Evolutionary conservation across 208 protist species (phyloP).

Genomic region (Acanthamoeba castellanii): DNA sequence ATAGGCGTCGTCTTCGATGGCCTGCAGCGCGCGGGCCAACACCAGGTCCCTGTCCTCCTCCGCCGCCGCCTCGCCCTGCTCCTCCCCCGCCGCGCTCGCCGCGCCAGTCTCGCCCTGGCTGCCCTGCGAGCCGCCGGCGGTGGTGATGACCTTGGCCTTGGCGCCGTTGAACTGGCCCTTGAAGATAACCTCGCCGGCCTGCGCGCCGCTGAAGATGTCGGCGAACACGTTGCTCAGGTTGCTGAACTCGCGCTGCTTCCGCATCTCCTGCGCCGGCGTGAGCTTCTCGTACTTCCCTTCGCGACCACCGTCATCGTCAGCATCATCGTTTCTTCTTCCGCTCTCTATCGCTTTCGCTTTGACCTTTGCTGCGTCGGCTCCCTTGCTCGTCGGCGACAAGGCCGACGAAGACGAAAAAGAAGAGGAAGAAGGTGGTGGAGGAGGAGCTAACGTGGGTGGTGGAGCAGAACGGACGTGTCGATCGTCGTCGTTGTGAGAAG

Average conservation of each 20-base stretch:
- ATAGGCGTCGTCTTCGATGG: conserved; percentile 67
- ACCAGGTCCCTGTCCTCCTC: conserved; percentile 40
- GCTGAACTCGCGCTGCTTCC: conserved; percentile 3
- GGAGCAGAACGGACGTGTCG: background rate
- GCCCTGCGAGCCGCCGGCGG: background rate
- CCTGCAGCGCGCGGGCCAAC: conserved; percentile 58
- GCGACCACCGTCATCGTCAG: background rate
- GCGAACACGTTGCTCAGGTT: conserved; percentile 45
- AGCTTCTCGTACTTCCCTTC: conserved; percentile 49
- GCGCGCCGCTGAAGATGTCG: conserved; percentile 53
- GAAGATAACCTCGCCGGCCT: conserved; percentile 38
- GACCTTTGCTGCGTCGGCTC: background rate
- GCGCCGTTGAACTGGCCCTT: conserved; percentile 15
- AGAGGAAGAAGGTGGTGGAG: background rate
- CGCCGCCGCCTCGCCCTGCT: background rate
- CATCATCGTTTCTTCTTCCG: background rate
- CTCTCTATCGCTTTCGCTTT: background rate
- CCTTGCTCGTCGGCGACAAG: background rate
- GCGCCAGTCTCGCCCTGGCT: background rate
- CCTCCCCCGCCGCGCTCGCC: background rate
- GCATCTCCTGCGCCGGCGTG: background rate
- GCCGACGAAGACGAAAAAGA: background rate
- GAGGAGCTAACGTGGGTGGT: background rate
- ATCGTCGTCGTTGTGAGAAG: background rate
- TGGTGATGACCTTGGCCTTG: conserved; percentile 37